Percentiles rank a stretch among this genome's conserved stretches.
Conservation (phyloP, 305 asterid genomes). For the Rubia peregrina region DNA sequence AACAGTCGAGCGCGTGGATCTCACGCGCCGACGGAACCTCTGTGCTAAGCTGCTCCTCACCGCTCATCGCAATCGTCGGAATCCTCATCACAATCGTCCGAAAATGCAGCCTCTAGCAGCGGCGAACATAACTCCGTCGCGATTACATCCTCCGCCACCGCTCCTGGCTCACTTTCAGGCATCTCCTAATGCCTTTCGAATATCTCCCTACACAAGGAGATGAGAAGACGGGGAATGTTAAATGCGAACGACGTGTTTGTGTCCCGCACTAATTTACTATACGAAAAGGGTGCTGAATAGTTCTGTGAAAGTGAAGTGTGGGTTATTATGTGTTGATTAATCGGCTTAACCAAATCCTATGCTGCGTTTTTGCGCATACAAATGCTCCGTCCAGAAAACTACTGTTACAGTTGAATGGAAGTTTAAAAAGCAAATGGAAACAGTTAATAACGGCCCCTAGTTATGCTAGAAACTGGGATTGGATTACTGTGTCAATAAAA, state of each 20-base stretch:
- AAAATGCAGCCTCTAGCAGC: too few relatives aligned
- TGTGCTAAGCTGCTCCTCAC: too few relatives aligned
- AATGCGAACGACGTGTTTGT: not conserved
- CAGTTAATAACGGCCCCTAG: not conserved
- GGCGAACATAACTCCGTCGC: too few relatives aligned
- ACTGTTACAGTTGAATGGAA: not conserved
- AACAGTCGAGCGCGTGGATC: too few relatives aligned
- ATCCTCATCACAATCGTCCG: too few relatives aligned
- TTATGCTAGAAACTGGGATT: not conserved
- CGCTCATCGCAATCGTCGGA: too few relatives aligned
- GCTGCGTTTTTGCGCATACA: not conserved
- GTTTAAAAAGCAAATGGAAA: not conserved
- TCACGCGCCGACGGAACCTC: too few relatives aligned
- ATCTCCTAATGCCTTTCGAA: slow-evolving; percentile 60
- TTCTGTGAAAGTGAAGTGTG: not conserved
- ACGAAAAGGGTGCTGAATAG: not conserved
- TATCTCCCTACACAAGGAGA: slow-evolving; percentile 48
- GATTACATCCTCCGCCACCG: too few relatives aligned
- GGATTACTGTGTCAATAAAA: not conserved
- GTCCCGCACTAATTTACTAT: too few relatives aligned
- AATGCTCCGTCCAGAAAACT: not conserved
- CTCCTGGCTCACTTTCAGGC: slow-evolving; percentile 19
- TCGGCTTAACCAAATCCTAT: not conserved
- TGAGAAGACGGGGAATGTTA: not conserved
- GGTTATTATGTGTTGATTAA: not conserved